Base-by-base conservation (phyloP, 306 rosid species). In the Abrus pulchellus region DNA sequence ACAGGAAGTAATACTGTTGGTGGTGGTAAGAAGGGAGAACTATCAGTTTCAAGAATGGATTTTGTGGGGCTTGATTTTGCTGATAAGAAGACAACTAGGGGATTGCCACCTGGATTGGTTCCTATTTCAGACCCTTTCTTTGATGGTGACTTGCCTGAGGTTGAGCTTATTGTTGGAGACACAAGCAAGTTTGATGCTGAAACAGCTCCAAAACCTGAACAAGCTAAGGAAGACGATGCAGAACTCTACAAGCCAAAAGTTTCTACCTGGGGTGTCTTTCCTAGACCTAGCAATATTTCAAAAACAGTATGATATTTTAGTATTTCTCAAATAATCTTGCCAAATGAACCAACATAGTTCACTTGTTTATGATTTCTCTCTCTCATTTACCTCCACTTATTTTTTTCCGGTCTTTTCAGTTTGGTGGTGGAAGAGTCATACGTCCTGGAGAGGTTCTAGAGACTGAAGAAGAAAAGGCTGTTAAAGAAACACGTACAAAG, bases 211-310 rank as follows among this genome's bases (percentile, higher is more conserved):
- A 64, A 83, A 70, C 75, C 86, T 71, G 82, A 87, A 60, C 83
- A 80, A 68, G 56, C 66, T 40, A 86, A 67, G 63, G 88, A 85
- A 67, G 84, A 84, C 7, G 91, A 88, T n/a, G 52, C 89, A 14
- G 88, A 88, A 50, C 44, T 89, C 33, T 92, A 94, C 90, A 90
- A 92, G 90, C 97, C 97, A 33, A 91, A 88, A 86, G 97, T 92
- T 82, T 91, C 98, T 62, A 86, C 97, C 2, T 92, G 98, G 98
- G 97, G 97, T 77, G 94, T 90, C 80, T 94, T 94, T 90, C 98
- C 98, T 48, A 90, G 98, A 76, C 98, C 98, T 3, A 73, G 76
- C 85, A 84, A 94, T 78, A 94, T 94, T 79, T 94, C 98, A 4
- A 92, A 89, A 85, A 88, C 94, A 83, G 98, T 94, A 88, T 74